phyloP scores from a whole-genome alignment of 305 asterid species.

The Euphrasia arctica region DNA sequence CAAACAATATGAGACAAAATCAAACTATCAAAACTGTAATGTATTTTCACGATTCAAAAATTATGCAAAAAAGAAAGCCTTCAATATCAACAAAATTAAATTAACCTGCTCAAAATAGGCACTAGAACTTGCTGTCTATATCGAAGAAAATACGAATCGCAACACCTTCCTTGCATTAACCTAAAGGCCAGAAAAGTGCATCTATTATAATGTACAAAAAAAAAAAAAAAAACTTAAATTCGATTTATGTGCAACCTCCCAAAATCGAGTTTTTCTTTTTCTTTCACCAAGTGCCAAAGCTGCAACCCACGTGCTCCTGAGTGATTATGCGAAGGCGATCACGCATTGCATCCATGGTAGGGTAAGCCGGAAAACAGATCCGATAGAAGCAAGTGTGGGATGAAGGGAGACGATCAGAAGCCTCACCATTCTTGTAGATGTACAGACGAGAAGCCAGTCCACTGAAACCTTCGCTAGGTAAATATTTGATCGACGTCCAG shows the following conservation, averaged over 20 bases:
- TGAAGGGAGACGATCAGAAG: constrained; percentile 68
- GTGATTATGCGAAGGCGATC: constrained; percentile 58
- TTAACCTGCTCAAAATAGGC: constrained; percentile 10
- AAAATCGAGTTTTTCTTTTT: constrained; percentile 19
- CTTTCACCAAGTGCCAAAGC: constrained; percentile 78
- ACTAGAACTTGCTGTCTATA: constrained; percentile 28
- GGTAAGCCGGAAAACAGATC: constrained; percentile 73
- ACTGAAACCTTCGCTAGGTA: constrained; percentile 80
- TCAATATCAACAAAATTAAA: too few species aligned
- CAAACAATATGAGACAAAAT: too few species aligned
- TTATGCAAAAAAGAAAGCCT: too few species aligned
- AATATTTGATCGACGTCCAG: constrained; percentile 86
- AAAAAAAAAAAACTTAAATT: constrained; percentile 5
- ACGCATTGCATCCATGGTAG: constrained; percentile 40
- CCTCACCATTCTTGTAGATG: constrained; percentile 48
- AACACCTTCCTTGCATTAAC: constrained; percentile 27
- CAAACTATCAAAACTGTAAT: too few species aligned
- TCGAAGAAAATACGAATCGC: constrained; percentile 8
- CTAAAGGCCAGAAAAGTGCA: constrained; percentile 23
- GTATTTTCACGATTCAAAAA: too few species aligned
- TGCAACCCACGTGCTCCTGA: constrained; percentile 82
- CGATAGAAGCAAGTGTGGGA: constrained; percentile 91
- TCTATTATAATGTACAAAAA: constrained; percentile 36
- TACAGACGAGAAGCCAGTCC: constrained; percentile 65
- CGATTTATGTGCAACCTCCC: constrained; percentile 35